Evolutionary conservation across 208 protist genomes (phyloP).

Genomic region (Leishmania major): DNA sequence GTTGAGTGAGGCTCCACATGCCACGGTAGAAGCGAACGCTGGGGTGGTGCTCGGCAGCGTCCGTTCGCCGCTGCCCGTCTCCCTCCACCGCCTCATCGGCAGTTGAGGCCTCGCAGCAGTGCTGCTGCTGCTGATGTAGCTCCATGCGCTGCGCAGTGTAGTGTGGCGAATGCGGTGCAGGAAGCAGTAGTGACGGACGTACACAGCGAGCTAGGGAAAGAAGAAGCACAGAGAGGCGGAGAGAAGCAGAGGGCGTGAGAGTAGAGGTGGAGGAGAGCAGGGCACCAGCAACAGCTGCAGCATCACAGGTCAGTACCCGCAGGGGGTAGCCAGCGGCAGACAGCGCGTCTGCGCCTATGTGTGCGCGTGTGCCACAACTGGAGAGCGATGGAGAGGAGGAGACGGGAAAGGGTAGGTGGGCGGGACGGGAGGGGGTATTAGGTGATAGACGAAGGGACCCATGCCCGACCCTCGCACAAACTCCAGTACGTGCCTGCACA

Average conservation of each 20-base stretch:
- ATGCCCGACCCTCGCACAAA: not conserved
- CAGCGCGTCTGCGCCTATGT: not conserved
- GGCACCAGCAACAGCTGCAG: not conserved
- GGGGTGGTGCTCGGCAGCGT: conserved; percentile 35
- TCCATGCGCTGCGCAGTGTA: conserved; percentile 2
- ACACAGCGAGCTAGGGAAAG: not conserved
- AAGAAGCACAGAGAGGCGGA: not conserved
- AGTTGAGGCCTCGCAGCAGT: not conserved
- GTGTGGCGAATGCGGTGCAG: not conserved
- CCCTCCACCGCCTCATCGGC: not conserved
- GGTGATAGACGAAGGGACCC: not conserved
- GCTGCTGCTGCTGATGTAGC: conserved; percentile 1
- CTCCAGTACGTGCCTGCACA: not conserved
- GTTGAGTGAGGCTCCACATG: conserved; percentile 30
- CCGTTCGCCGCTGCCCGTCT: not conserved
- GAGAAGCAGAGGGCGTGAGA: not conserved
- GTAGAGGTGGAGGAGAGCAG: too few relatives aligned
- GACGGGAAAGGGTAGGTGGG: not conserved
- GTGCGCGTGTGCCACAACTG: not conserved
- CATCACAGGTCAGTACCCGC: not conserved
- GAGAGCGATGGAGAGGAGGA: not conserved
- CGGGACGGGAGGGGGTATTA: not conserved
- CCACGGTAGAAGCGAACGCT: conserved; percentile 69
- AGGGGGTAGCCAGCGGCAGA: not conserved
- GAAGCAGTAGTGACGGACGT: not conserved